These are phyloP conservation scores for Cercophora scortea DNA, from an alignment of 495 filamentous ascomycete genomes.

Conservation along the genomic window DNA sequence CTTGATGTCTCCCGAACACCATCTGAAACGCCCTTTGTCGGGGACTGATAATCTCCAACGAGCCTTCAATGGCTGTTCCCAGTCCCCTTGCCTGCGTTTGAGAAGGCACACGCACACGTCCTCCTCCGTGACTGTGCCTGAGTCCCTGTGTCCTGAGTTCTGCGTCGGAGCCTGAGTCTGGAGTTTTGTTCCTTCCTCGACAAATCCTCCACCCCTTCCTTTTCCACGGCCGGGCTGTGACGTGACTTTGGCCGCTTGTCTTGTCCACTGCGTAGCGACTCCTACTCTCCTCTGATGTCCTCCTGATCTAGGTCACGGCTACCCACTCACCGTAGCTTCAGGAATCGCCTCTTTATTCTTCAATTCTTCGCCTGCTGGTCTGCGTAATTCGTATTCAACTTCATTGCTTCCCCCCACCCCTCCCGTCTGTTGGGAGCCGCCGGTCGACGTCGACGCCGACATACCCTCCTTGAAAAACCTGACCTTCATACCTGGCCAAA, in stretches of 20 bases:
- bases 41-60: constrained; percentile 16
- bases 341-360: constrained; percentile 20
- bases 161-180: too few species aligned
- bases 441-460: constrained; percentile 24
- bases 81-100: background rate
- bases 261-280: too few species aligned
- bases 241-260: too few species aligned
- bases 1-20: constrained; percentile 16
- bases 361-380: constrained; percentile 7
- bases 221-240: too few species aligned
- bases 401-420: constrained; percentile 4
- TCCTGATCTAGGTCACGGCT: too few species aligned
- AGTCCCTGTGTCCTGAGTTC: too few species aligned
- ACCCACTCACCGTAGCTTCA: too few species aligned
- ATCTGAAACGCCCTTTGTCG: constrained; percentile 35
- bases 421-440: constrained; percentile 14
- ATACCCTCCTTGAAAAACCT: constrained; percentile 6
- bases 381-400: constrained; percentile 5
- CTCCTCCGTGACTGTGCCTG: too few species aligned
- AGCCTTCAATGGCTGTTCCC: background rate
- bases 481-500: background rate
- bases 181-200: too few species aligned
- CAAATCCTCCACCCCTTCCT: too few species aligned
- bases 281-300: too few species aligned
- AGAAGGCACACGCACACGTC: background rate